phyloP scores from a whole-genome alignment of 2,329 filamentous ascomycete species.

The Colletotrichum higginsianum region DNA sequence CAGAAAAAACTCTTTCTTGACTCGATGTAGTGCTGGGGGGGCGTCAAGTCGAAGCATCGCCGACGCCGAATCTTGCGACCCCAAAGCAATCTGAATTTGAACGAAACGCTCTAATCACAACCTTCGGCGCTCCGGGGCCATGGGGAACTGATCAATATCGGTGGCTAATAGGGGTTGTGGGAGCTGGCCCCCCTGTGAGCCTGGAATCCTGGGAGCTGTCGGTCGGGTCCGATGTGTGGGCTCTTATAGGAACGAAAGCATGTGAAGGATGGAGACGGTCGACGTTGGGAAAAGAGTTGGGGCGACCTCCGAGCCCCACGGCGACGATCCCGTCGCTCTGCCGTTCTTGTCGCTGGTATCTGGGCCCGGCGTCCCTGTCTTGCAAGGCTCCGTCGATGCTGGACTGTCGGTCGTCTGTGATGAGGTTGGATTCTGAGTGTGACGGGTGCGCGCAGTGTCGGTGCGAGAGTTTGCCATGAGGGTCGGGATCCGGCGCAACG shows the following conservation, averaged over 20 bases:
- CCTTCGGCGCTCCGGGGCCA: constrained; percentile 13
- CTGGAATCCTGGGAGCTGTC: neutral
- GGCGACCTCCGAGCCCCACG: constrained; percentile 31
- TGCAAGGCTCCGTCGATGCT: constrained; percentile 12
- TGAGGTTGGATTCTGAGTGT: constrained; percentile 25
- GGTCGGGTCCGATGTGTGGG: constrained; percentile 29
- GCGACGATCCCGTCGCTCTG: constrained; percentile 31
- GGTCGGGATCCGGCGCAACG: neutral
- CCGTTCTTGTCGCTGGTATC: constrained; percentile 11
- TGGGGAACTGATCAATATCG: constrained; percentile 10
- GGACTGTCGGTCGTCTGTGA: constrained; percentile 3
- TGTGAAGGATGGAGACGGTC: constrained; percentile 37
- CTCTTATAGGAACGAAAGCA: constrained; percentile 1
- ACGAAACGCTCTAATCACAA: neutral
- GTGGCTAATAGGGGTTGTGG: constrained; percentile 8
- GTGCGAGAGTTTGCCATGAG: neutral
- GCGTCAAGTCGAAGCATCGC: constrained; percentile 23
- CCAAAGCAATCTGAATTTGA: constrained; percentile 1
- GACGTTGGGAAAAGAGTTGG: constrained; percentile 10
- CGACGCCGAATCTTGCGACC: constrained; percentile 3
- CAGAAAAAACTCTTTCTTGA: constrained; percentile 1
- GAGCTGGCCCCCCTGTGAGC: neutral
- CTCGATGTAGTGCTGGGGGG: constrained; percentile 5
- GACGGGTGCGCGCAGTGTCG: constrained; percentile 12
- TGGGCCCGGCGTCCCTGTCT: constrained; percentile 12